Evolutionary conservation across 2,329 filamentous ascomycete species (phyloP), one percentile per base, ranked within the genome.

Genomic region (Ophiostoma novo-ulmi): DNA sequence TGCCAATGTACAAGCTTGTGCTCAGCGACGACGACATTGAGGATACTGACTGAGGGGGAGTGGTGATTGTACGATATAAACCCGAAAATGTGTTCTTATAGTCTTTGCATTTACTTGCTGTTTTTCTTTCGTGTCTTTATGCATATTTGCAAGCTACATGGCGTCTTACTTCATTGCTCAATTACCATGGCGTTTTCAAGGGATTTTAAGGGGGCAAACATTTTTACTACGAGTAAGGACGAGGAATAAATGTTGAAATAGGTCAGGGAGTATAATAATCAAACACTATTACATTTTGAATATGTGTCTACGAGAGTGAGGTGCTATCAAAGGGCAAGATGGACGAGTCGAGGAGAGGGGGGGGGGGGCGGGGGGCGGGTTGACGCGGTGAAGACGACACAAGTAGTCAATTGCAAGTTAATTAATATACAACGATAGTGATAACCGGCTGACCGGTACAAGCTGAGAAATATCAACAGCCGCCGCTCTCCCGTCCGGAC

Each of bases 11-110:
- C 78, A 91, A 89, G 75, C 80, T 94, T 74, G 86, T 92, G 64
- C 80, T 94, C 58, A 92, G 89, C 75, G 92, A 95, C 76, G 92
- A 95, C 80, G 92, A 95, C 81, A 94, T 95, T 77, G 91, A 93
- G 78, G 91, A 94, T 75, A 82, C 86, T 7, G 36, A 68, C 55
- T 52, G 26, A 22, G 36, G n/a, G 31, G 48, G 61, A 13, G 61
- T 20, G 35, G n/a, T 7, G 3, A 2, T 39, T 67, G 69, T 70
- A 61, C 63, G 65, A 55, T 44, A 22, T 44, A 52, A 11, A 31
- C 17, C 41, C 35, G 36, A 17, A 20, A 38, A 20, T 44, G 2
- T 58, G 35, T 64, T 55, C 55, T 26, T 36, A 31, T 17, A 35
- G 13, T 58, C 31, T 39, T 10, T 58, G 36, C 22, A 66, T 58